These are phyloP conservation scores for Mucor racemosus DNA, from an alignment of 371 early-diverging fungal genomes.

Conservation along the genomic window DNA sequence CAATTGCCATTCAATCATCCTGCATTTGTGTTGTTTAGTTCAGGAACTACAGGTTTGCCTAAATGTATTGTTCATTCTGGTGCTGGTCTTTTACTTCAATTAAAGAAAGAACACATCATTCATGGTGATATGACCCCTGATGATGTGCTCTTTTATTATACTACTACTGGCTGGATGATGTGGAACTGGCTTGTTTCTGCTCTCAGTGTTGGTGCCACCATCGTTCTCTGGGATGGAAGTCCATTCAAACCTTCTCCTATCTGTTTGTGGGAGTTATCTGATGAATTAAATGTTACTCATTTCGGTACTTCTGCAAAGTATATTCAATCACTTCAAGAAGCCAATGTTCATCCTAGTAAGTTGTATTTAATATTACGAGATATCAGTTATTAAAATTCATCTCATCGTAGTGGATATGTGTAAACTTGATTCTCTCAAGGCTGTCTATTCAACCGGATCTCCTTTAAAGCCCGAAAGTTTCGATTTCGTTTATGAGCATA, in stretches of 20 bases:
- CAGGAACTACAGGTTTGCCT: conserved; percentile 97
- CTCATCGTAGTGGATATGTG: conserved; percentile 41
- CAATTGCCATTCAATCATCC: conserved; percentile 94
- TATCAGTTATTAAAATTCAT: background rate
- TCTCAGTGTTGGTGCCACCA: conserved; percentile 78
- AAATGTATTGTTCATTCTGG: conserved; percentile 98
- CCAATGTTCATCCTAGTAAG: conserved; percentile 66
- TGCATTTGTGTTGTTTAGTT: conserved; percentile 94
- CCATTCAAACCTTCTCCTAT: conserved; percentile 88
- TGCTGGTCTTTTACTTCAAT: conserved; percentile 90
- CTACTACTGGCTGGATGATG: conserved; percentile 99
- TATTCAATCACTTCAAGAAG: conserved; percentile 89
- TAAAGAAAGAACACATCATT: conserved; percentile 92
- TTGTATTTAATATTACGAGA: background rate
- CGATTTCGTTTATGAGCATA: conserved; percentile 86
- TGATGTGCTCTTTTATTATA: conserved; percentile 93
- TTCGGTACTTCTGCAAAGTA: conserved; percentile 97
- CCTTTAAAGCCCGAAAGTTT: conserved; percentile 91
- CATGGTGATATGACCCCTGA: conserved; percentile 77
- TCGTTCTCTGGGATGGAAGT: conserved; percentile 94
- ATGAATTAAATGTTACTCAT: conserved; percentile 78
- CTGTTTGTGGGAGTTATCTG: conserved; percentile 81
- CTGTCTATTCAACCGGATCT: conserved; percentile 94
- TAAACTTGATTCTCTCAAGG: conserved; percentile 68
- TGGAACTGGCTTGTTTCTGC: conserved; percentile 96